Base-by-base conservation (phyloP, 495 filamentous ascomycete genomes). In the Astrothelium macrocarpum region DNA sequence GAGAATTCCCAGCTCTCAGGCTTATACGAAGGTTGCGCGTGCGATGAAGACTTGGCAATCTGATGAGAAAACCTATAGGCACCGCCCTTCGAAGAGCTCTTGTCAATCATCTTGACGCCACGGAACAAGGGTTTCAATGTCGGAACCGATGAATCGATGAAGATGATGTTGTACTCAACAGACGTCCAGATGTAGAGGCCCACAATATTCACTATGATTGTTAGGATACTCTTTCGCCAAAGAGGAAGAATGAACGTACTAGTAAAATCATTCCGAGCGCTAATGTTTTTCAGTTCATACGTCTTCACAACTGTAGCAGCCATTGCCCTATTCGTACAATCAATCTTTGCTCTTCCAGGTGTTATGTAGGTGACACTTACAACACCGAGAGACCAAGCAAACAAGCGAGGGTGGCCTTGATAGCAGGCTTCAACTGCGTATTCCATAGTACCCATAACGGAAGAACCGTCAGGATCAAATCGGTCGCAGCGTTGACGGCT, bases 401-500 rank as follows among this genome's bases (percentile, higher is more conserved):
- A 16, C 12, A 26, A 9, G 12, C 49, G 7, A 56, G 29, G 25
- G 49, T 56, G 7, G 25, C 49, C 25, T 56, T 56, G 25, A 56
- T 56, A 29, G 49, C 49, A 1, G 49, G 20, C 49, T 56, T 56
- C 20, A 56, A 25, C 25, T 56, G 49, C 49, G 49, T 56, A 25
- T 20, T 56, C 49, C 49, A 56, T 29, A 56, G 25, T 11, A 56
- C 25, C 49, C 20, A 56, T 25, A 56, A 29, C 7, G 49, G 49
- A 10, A 56, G 16, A 5, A 56, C 7, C 11, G 49, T 56, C 49
- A 56, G 29, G 9, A 20, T 25, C 11, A 56, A 16, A 56, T 56
- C 49, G 20, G 49, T 56, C 29, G 25, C 49, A 26, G 49, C 49
- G 4, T 56, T 56, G 23, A 56, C 49, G 49, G 49, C 49, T 56